Percentiles rank a stretch among this genome's conserved stretches.
Conservation (phyloP, 768 basidiomycete genomes). For the Mycena alexandri region DNA sequence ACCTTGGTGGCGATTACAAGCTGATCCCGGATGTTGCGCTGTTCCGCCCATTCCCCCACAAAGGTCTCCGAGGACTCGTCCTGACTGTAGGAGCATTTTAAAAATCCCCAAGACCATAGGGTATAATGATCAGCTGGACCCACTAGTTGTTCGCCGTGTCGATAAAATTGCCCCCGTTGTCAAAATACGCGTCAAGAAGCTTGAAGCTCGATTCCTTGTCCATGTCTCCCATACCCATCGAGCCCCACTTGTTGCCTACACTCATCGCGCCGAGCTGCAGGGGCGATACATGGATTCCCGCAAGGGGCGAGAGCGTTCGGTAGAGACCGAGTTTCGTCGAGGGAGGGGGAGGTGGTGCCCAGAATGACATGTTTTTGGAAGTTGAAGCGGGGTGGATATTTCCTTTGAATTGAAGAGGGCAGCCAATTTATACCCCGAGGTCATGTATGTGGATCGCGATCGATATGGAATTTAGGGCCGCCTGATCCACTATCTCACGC, state of each 20-base stretch:
- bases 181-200: slow-evolving; percentile 32
- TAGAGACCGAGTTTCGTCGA: slow-evolving; percentile 47
- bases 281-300: slow-evolving; percentile 55
- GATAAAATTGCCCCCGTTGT: slow-evolving; percentile 20
- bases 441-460: too few species aligned
- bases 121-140: too few species aligned
- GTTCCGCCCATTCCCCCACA: slow-evolving; percentile 67
- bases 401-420: too few species aligned
- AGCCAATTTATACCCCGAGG: too few species aligned
- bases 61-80: slow-evolving; percentile 67
- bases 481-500: too few species aligned
- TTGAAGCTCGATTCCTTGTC: slow-evolving; percentile 33
- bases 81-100: too few species aligned
- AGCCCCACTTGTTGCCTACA: slow-evolving; percentile 51
- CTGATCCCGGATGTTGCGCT: slow-evolving; percentile 59
- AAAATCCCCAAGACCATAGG: too few species aligned
- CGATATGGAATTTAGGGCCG: too few species aligned
- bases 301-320: slow-evolving; percentile 48
- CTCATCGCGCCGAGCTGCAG: slow-evolving; percentile 55
- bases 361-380: slow-evolving; percentile 3
- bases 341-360: slow-evolving; percentile 34
- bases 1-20: slow-evolving; percentile 64
- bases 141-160: slow-evolving; percentile 34
- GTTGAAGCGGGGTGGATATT: too few species aligned
- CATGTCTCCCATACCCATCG: slow-evolving; percentile 46